These are phyloP conservation scores for Clavispora vitiphila DNA, from an alignment of 805 yeast species.

Conservation along the genomic window DNA sequence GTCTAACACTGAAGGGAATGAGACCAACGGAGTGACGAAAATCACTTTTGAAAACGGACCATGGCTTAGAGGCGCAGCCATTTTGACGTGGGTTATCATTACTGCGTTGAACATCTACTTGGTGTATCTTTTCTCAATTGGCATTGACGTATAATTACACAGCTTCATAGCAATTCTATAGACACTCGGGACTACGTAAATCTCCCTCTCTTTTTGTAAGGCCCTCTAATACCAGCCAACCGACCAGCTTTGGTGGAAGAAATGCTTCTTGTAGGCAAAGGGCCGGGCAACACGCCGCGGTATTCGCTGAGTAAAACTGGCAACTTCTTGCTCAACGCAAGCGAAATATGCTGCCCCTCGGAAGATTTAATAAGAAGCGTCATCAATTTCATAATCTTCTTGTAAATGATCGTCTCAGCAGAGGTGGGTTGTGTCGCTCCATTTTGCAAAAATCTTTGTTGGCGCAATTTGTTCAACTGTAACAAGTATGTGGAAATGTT, in stretches of 20 bases:
- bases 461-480: conserved; percentile 35
- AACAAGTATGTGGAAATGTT: conserved; percentile 29
- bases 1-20: conserved; percentile 1
- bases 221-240: conserved; percentile 36
- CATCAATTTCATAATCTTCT: conserved; percentile 25
- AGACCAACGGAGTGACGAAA: conserved; percentile 12
- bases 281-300: conserved; percentile 73
- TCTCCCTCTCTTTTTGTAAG: conserved; percentile 32
- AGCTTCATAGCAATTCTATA: neutral
- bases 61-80: conserved; percentile 27
- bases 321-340: conserved; percentile 36
- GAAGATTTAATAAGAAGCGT: conserved; percentile 30
- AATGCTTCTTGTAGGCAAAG: conserved; percentile 22
- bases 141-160: conserved; percentile 29
- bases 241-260: conserved; percentile 19
- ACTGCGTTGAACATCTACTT: conserved; percentile 36
- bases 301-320: conserved; percentile 74
- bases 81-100: conserved; percentile 38
- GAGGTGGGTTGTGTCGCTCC: conserved; percentile 23
- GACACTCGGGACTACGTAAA: conserved; percentile 1
- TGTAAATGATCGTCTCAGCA: conserved; percentile 26
- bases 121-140: conserved; percentile 36
- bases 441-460: conserved; percentile 31
- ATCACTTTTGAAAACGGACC: conserved; percentile 37
- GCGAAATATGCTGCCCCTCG: conserved; percentile 20